Conservation (phyloP, 225 moss, liverwort and hornwort genomes). For the Bryoerythrophyllum caledonicum region DNA sequence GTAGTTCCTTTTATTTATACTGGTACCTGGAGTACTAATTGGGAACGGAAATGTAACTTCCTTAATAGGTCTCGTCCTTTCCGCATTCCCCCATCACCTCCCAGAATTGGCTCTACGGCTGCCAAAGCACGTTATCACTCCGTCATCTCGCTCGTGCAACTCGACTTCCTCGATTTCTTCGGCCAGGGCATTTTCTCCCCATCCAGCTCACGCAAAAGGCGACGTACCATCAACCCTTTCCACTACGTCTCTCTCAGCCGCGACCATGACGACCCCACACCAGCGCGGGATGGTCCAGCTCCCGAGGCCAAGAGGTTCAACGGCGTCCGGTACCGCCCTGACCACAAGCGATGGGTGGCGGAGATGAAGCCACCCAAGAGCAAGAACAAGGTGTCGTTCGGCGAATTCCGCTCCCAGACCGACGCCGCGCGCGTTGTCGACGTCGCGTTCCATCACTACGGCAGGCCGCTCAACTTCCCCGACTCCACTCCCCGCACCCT, state of each 20-base stretch:
- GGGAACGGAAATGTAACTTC: too few relatives aligned
- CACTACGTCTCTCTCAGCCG: background rate
- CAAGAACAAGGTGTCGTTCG: slow-evolving; percentile 9
- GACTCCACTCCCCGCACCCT: background rate
- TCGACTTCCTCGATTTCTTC: too few relatives aligned
- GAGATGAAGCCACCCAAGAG: slow-evolving; percentile 8
- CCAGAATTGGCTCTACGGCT: too few relatives aligned
- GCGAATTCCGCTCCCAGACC: background rate
- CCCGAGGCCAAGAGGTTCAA: background rate
- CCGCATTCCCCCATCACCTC: background rate
- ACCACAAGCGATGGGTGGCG: background rate
- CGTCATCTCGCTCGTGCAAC: too few relatives aligned
- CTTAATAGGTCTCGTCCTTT: too few relatives aligned
- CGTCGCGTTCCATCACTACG: slow-evolving; percentile 12
- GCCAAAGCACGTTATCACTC: too few relatives aligned
- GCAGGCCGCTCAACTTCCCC: slow-evolving; percentile 25
- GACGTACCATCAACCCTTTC: background rate
- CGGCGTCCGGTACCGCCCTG: background rate
- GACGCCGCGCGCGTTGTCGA: slow-evolving; percentile 5
- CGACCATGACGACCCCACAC: background rate
- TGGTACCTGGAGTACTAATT: too few relatives aligned
- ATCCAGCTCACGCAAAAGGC: slow-evolving; percentile 4
- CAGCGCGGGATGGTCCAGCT: background rate
- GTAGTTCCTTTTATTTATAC: too few relatives aligned
- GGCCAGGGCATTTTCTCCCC: too few relatives aligned